Evolutionary conservation across 108 stramenopile genomes (phyloP).

Genomic region (Epipyxis sp.): DNA sequence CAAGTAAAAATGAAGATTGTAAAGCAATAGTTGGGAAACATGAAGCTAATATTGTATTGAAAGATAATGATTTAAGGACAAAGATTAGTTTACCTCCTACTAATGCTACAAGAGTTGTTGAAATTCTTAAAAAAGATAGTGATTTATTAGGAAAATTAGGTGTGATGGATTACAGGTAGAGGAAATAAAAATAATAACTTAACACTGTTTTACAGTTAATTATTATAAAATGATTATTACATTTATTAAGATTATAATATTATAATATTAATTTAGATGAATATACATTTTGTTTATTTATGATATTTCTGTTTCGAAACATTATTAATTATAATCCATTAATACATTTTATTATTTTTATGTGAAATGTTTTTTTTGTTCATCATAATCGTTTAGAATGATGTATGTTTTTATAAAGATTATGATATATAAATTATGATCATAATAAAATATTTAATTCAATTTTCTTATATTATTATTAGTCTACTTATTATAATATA

Average conservation of each 20-base stretch:
- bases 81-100: slow-evolving; percentile 7
- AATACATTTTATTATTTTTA: too few species aligned
- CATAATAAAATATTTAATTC: too few species aligned
- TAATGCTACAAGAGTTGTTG: slow-evolving; percentile 2
- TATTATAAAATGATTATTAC: neutral
- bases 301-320: too few species aligned
- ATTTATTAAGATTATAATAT: too few species aligned
- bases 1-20: neutral
- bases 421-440: too few species aligned
- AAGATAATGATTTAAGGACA: slow-evolving; percentile 27
- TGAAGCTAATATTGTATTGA: slow-evolving; percentile 33
- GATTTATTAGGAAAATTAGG: slow-evolving; percentile 21
- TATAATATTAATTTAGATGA: neutral
- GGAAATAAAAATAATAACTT: neutral
- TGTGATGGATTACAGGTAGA: slow-evolving; percentile 29
- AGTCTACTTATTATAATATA: too few species aligned
- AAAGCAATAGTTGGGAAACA: slow-evolving; percentile 11
- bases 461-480: too few species aligned
- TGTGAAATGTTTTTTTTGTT: too few species aligned
- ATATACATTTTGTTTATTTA: too few species aligned
- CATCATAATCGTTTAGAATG: too few species aligned
- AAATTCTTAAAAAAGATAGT: slow-evolving; percentile 25
- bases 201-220: slow-evolving; percentile 12
- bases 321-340: too few species aligned
- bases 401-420: too few species aligned